phyloP scores from a whole-genome alignment of 805 yeast species.

The Scheffersomyces ergatensis region DNA sequence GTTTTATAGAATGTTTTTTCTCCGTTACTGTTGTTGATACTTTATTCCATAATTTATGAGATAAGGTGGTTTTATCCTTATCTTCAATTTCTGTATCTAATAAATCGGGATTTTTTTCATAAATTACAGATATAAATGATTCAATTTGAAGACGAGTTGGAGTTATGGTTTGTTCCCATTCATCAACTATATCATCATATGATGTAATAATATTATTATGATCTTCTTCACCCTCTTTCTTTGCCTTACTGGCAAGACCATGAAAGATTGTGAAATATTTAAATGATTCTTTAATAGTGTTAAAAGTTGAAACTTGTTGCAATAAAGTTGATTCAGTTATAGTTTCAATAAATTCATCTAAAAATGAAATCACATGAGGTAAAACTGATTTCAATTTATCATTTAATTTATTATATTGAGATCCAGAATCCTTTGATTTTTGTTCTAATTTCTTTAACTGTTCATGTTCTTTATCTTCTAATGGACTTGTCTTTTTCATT shows the following conservation, averaged over 20 bases:
- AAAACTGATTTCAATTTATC: conserved; percentile 37
- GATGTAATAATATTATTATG: conserved; percentile 9
- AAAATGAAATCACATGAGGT: conserved; percentile 44
- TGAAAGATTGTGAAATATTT: conserved; percentile 20
- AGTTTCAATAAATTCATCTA: conserved; percentile 49
- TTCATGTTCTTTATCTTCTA: conserved; percentile 36
- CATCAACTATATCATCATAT: conserved; percentile 32
- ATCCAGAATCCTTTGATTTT: conserved; percentile 25
- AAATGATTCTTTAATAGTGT: conserved; percentile 20
- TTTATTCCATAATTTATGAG: conserved; percentile 27
- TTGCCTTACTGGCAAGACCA: conserved; percentile 15
- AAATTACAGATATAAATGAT: conserved; percentile 26
- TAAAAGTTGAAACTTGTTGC: conserved; percentile 34
- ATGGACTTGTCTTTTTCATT: conserved; percentile 24
- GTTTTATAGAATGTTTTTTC: conserved; percentile 21
- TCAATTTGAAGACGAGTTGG: conserved; percentile 38
- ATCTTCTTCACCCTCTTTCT: conserved; percentile 1
- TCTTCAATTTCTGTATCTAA: conserved; percentile 34
- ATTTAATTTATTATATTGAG: conserved; percentile 33
- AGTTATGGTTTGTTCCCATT: conserved; percentile 38
- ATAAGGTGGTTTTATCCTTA: conserved; percentile 20
- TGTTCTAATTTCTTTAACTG: conserved; percentile 29
- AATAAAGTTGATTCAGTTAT: conserved; percentile 36
- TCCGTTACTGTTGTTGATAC: conserved; percentile 17
- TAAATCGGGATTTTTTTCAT: conserved; percentile 34